Evolutionary conservation across 371 early-diverging fungal species (phyloP).

Genomic region (Lichtheimia hyalospora): DNA sequence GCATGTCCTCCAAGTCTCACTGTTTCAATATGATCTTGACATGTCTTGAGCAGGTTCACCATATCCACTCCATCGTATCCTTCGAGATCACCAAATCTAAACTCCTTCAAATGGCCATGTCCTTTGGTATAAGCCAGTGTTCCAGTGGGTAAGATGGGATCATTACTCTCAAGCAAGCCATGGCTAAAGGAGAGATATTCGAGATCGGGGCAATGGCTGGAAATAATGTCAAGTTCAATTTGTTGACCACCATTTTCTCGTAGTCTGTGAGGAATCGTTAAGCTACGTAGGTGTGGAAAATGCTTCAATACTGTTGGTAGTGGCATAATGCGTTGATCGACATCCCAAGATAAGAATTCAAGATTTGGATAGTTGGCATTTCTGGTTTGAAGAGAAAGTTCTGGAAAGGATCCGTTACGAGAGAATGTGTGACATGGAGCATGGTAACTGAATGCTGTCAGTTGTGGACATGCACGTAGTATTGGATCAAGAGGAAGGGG

Average conservation of each 20-base stretch:
- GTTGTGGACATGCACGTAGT: background rate
- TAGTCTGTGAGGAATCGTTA: background rate
- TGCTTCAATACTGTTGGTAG: background rate
- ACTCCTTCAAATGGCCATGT: no score
- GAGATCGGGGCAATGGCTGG: background rate
- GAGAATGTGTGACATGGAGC: background rate
- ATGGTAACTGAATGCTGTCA: constrained; percentile 1
- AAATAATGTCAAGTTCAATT: background rate
- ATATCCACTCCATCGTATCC: no score
- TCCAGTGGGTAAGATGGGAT: no score
- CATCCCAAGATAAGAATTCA: background rate
- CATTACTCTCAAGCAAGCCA: no score
- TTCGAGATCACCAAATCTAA: no score
- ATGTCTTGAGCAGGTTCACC: no score
- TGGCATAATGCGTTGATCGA: background rate
- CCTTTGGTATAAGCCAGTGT: no score
- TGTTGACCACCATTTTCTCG: background rate
- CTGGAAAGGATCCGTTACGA: background rate
- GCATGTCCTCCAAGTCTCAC: no score
- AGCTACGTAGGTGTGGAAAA: background rate
- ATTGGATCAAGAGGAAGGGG: background rate
- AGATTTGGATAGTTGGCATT: background rate
- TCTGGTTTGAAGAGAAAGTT: background rate
- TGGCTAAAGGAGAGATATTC: background rate
- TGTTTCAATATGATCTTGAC: no score